These are phyloP conservation scores for Rickenella mellea DNA, from an alignment of 768 basidiomycete genomes.

Conservation along the genomic window DNA sequence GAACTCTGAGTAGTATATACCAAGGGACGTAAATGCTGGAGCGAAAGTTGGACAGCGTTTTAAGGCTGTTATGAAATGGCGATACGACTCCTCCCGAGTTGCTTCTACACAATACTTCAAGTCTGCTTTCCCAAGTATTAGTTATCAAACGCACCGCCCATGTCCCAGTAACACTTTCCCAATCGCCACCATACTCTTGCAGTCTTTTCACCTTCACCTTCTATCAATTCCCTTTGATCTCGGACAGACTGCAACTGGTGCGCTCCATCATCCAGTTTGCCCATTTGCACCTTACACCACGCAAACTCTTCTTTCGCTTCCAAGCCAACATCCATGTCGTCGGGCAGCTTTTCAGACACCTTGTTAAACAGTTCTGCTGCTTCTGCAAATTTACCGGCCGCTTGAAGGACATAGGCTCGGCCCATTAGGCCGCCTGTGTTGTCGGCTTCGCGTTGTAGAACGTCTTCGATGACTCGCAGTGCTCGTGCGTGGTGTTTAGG, in stretches of 20 bases:
- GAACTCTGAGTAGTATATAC: slow-evolving; percentile 75
- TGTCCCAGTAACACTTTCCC: slow-evolving; percentile 66
- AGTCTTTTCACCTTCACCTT: slow-evolving; percentile 43
- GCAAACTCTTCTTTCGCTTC: slow-evolving; percentile 74
- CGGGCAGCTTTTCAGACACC: slow-evolving; percentile 39
- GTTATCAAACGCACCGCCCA: slow-evolving; percentile 45
- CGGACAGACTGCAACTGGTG: slow-evolving; percentile 40
- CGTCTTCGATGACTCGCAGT: slow-evolving; percentile 57
- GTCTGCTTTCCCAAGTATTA: neutral
- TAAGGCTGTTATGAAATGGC: slow-evolving; percentile 69
- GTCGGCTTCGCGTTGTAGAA: slow-evolving; percentile 52
- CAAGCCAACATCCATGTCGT: slow-evolving; percentile 36
- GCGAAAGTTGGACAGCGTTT: slow-evolving; percentile 71
- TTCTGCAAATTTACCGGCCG: slow-evolving; percentile 54
- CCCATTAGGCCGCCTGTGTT: slow-evolving; percentile 65
- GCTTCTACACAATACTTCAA: slow-evolving; percentile 24
- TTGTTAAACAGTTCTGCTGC: slow-evolving; percentile 54
- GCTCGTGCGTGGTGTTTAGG: slow-evolving; percentile 87
- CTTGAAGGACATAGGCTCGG: slow-evolving; percentile 63
- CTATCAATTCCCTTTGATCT: slow-evolving; percentile 30
- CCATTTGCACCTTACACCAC: slow-evolving; percentile 68
- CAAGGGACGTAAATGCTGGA: slow-evolving; percentile 89
- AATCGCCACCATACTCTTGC: slow-evolving; percentile 83
- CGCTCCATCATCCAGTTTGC: slow-evolving; percentile 35
- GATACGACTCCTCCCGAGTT: slow-evolving; percentile 58